Evolutionary conservation across 345 rosid species (phyloP).

Genomic region (Erucastrum elatum): DNA sequence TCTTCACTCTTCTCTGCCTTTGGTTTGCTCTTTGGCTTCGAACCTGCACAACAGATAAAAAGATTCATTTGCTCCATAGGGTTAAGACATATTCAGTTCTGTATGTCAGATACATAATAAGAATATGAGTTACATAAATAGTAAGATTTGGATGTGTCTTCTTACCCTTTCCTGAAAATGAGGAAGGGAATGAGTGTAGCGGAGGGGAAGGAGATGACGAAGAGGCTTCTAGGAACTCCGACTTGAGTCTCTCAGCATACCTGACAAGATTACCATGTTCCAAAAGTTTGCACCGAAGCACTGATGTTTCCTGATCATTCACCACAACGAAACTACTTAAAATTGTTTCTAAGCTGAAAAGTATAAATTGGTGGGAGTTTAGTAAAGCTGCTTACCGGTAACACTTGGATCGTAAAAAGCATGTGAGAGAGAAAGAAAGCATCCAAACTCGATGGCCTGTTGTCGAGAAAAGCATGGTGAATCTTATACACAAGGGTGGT

Average conservation of each 20-base stretch:
- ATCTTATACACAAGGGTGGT: background rate
- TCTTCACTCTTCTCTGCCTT: slow-evolving; percentile 79
- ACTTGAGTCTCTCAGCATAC: slow-evolving; percentile 71
- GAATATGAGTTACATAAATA: background rate
- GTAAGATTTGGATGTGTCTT: slow-evolving; percentile 30
- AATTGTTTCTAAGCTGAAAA: background rate
- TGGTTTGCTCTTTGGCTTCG: slow-evolving; percentile 68
- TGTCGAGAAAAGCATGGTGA: slow-evolving; percentile 8
- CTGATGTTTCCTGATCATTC: slow-evolving; percentile 64
- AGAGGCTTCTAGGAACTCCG: slow-evolving; percentile 54
- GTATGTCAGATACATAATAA: background rate
- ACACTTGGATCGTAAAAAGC: slow-evolving; percentile 64
- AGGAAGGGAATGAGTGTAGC: slow-evolving; percentile 49
- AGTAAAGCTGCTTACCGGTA: slow-evolving; percentile 69
- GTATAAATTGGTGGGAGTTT: background rate
- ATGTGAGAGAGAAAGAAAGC: slow-evolving; percentile 69
- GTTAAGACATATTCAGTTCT: background rate
- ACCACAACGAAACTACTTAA: background rate
- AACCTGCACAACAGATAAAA: slow-evolving; percentile 40
- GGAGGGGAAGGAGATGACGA: slow-evolving; percentile 57
- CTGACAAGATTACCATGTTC: slow-evolving; percentile 63
- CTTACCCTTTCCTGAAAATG: slow-evolving; percentile 63
- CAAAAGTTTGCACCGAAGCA: slow-evolving; percentile 56
- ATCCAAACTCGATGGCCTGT: slow-evolving; percentile 92
- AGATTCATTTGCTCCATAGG: slow-evolving; percentile 6